Evolutionary conservation across 1,284 basidiomycete genomes (phyloP).

Genomic region (Ceratobasidium sp.): DNA sequence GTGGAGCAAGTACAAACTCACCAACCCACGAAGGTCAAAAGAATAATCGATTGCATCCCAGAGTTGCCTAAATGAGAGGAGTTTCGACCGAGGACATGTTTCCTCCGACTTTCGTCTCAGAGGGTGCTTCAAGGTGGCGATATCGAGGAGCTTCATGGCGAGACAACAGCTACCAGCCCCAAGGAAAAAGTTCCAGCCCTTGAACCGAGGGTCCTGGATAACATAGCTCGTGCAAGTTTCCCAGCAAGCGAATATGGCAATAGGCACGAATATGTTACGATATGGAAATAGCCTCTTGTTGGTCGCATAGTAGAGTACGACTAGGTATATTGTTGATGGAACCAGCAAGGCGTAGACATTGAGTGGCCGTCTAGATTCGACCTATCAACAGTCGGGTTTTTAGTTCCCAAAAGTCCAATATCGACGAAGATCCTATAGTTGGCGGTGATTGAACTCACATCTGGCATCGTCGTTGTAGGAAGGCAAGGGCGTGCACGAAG

Average conservation of each 20-base stretch:
- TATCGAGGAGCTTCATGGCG: constrained; percentile 25
- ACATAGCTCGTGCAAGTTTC: constrained; percentile 33
- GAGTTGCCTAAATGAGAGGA: constrained; percentile 18
- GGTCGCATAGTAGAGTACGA: constrained; percentile 32
- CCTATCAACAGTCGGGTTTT: constrained; percentile 19
- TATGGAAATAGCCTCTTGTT: constrained; percentile 37
- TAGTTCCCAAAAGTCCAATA: constrained; percentile 3
- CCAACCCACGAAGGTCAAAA: constrained; percentile 28
- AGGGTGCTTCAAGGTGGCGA: constrained; percentile 24
- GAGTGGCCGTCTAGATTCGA: constrained; percentile 33
- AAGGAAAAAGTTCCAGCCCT: constrained; percentile 29
- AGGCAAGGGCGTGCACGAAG: constrained; percentile 2
- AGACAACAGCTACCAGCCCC: constrained; percentile 15
- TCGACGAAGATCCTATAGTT: not conserved
- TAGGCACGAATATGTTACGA: constrained; percentile 27
- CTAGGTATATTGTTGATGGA: constrained; percentile 20
- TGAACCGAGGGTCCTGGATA: constrained; percentile 26
- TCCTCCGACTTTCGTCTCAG: constrained; percentile 30
- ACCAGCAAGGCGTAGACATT: constrained; percentile 12
- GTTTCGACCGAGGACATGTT: constrained; percentile 4
- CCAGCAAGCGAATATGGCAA: constrained; percentile 33
- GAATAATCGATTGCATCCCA: constrained; percentile 38
- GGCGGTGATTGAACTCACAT: constrained; percentile 16
- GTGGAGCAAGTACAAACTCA: constrained; percentile 4
- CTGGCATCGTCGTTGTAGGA: constrained; percentile 28